These are phyloP conservation scores for Amanita pallidorosea DNA, from an alignment of 768 basidiomycete species.

Conservation along the genomic window DNA sequence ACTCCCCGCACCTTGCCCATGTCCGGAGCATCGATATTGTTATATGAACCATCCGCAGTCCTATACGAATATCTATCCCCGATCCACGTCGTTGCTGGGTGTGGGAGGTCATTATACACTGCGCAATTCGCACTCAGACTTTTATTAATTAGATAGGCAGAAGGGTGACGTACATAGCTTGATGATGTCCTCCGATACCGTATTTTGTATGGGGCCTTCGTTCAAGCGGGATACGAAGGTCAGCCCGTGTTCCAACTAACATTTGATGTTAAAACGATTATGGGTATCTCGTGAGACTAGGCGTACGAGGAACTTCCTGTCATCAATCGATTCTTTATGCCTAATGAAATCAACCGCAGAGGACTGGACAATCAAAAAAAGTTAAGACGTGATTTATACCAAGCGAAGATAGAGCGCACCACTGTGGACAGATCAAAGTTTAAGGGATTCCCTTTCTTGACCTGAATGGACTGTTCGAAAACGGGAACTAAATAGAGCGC, in stretches of 20 bases:
- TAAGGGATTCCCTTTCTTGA: conserved; percentile 31
- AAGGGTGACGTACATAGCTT: conserved; percentile 39
- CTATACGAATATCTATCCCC: conserved; percentile 58
- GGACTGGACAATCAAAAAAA: conserved; percentile 25
- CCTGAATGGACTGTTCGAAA: conserved; percentile 17
- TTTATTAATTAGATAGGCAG: not conserved
- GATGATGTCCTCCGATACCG: conserved; percentile 36
- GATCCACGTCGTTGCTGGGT: conserved; percentile 64
- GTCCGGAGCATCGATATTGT: conserved; percentile 60
- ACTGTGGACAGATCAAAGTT: conserved; percentile 27
- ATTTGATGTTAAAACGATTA: not conserved
- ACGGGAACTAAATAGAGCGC: not conserved
- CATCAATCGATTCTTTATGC: conserved; percentile 57
- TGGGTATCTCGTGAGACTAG: not conserved
- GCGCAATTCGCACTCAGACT: not conserved
- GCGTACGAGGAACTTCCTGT: conserved; percentile 66
- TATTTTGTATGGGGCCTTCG: conserved; percentile 26
- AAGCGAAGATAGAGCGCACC: conserved; percentile 19
- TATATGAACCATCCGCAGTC: conserved; percentile 65
- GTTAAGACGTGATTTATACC: not conserved
- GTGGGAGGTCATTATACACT: conserved; percentile 79
- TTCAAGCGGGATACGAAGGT: conserved; percentile 51
- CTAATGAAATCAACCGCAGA: conserved; percentile 50
- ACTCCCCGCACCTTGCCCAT: conserved; percentile 45
- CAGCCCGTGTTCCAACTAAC: conserved; percentile 63